Percentiles rank a stretch among this genome's conserved stretches.
Evolutionary conservation across 306 rosid species (phyloP).

Genomic region (Luffa acutangula): DNA sequence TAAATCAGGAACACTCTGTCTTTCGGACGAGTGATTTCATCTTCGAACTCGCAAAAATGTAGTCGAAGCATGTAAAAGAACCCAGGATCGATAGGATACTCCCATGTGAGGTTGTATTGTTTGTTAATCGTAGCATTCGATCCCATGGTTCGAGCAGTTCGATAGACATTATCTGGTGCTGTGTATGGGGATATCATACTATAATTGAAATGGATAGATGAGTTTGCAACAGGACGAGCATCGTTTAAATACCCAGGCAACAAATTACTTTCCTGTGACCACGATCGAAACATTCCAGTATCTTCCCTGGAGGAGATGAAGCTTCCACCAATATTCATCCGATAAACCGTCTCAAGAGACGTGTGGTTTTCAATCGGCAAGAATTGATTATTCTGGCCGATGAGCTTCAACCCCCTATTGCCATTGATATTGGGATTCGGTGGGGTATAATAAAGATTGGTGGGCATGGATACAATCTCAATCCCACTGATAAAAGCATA

Average conservation of each 20-base stretch:
- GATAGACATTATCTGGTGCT: slow-evolving; percentile 10
- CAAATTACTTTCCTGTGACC: neutral
- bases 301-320: neutral
- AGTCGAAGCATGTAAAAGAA: slow-evolving; percentile 20
- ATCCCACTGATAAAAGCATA: slow-evolving; percentile 18
- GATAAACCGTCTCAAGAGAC: slow-evolving; percentile 7
- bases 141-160: neutral
- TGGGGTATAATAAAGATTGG: slow-evolving; percentile 6
- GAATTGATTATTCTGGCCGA: neutral
- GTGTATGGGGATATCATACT: neutral
- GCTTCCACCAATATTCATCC: slow-evolving; percentile 3
- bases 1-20: slow-evolving; percentile 14
- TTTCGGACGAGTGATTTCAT: accelerated
- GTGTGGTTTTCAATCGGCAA: neutral
- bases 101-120: slow-evolving; percentile 20
- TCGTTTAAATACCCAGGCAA: neutral
- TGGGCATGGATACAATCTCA: slow-evolving; percentile 15
- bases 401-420: neutral
- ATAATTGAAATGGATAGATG: neutral
- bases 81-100: slow-evolving; percentile 13
- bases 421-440: neutral
- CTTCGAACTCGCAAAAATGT: slow-evolving; percentile 18
- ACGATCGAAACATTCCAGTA: slow-evolving; percentile 10
- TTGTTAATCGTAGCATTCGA: neutral
- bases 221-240: neutral